Evolutionary conservation across 2,329 filamentous ascomycete genomes (phyloP), one percentile per base, ranked within the genome.

Genomic region (Fusarium pilosicola): DNA sequence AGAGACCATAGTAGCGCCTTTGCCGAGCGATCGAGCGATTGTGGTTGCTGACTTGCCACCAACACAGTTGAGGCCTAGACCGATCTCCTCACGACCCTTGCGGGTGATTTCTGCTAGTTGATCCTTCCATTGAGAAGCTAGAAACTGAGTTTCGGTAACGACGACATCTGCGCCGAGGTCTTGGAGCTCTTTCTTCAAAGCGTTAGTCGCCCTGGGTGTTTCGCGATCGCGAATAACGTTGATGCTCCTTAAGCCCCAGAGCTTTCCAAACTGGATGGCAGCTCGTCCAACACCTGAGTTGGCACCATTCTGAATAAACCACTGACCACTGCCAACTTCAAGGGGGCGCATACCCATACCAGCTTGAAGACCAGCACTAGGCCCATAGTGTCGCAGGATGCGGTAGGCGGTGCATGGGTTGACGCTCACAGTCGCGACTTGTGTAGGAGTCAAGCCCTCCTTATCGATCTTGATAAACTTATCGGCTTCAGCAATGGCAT

Each of bases 291-390:
- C 96, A 17, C 95, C 96, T 46, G 91, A 94, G 83, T 99, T 99
- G 44, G 96, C 96, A 13, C 96, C 96, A 81, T 99, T 99, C 84
- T 99, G 96, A 52, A 99, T 91, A 80, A 98, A 94, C 95, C 96
- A 99, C 64, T 97, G 92, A 62, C 95, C 85, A 65, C 86, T 86
- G 56, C 85, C 86, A 28, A 83, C 78, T 52, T 83, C 81, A 56
- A 86, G 86, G 17, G 84, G 80, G 14, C 79, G 78, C 79, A 88
- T 86, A 62, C 84, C 85, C 55, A 88, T 74, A 5, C 83, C 84
- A 17, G 85, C 81, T 60, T 84, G 82, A 67, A 85, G 80, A 18
- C 85, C 82, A 26, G 85, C 84, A 60, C 83, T 81, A 36, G 84
- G 84, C 9, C 84, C 90, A 79, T 96, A 98, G 80, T 96, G 93